phyloP scores from a whole-genome alignment of 1,284 basidiomycete species.

The Rhizopogon hawkerae region DNA sequence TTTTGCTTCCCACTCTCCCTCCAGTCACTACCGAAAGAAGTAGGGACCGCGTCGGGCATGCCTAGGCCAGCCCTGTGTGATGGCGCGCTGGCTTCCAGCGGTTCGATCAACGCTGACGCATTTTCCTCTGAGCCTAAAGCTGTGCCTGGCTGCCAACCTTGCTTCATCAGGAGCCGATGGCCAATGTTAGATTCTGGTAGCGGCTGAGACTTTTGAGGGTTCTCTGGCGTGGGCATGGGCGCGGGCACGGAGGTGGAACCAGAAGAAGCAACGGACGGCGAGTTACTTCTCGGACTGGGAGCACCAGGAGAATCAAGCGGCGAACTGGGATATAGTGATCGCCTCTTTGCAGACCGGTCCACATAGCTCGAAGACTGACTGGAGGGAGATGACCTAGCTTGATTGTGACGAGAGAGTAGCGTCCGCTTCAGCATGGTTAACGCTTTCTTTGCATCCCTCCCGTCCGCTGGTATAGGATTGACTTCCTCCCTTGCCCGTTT shows the following conservation, averaged over 20 bases:
- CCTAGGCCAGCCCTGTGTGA: conserved; percentile 49
- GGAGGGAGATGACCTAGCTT: conserved; percentile 12
- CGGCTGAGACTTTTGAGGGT: conserved; percentile 32
- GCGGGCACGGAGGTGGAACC: conserved; percentile 7
- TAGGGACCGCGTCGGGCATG: conserved; percentile 17
- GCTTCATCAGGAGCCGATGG: conserved; percentile 55
- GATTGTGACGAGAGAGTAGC: conserved; percentile 43
- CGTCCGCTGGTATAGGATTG: conserved; percentile 12
- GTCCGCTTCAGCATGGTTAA: conserved; percentile 52
- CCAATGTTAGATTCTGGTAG: conserved; percentile 56
- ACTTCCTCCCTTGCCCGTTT: conserved; percentile 29
- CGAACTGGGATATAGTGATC: conserved; percentile 46
- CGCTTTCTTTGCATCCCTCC: conserved; percentile 49
- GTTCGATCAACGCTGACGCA: conserved; percentile 42
- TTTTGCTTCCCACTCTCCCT: conserved; percentile 22
- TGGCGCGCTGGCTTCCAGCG: conserved; percentile 40
- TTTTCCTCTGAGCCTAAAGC: conserved; percentile 38
- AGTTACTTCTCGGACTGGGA: conserved; percentile 17
- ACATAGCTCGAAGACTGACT: conserved; percentile 33
- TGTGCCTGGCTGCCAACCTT: conserved; percentile 66
- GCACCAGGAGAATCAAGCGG: conserved; percentile 41
- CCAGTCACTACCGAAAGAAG: conserved; percentile 17
- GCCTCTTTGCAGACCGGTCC: conserved; percentile 61
- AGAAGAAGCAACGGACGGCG: conserved; percentile 10
- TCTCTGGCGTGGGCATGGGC: conserved; percentile 9